A percentile compares a stretch with the other conserved stretches of the same genome.
These are phyloP conservation scores for Fusarium falciforme DNA, from an alignment of 2,329 filamentous ascomycete genomes.

Conservation along the genomic window DNA sequence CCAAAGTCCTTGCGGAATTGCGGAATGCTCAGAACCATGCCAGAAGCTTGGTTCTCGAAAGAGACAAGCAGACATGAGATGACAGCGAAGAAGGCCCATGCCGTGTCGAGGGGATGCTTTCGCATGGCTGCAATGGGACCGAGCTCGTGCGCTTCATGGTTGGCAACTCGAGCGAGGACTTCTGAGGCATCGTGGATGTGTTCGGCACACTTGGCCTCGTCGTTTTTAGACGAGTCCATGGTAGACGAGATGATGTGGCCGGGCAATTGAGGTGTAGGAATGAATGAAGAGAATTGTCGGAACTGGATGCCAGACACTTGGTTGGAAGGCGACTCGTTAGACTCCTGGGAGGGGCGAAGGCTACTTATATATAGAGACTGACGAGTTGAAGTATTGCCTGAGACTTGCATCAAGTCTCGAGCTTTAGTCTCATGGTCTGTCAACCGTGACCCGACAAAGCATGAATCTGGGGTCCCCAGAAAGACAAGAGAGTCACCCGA, in stretches of 20 bases:
- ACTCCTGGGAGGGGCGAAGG: not conserved
- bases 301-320: not conserved
- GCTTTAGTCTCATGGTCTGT: not conserved
- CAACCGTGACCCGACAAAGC: not conserved
- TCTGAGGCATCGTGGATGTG: constrained; percentile 20
- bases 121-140: constrained; percentile 14
- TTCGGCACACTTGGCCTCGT: constrained; percentile 6
- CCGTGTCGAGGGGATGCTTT: constrained; percentile 12
- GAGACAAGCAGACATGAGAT: constrained; percentile 21
- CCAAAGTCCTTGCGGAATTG: constrained; percentile 36
- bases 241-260: not conserved
- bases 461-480: constrained; percentile 27
- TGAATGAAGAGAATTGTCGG: not conserved
- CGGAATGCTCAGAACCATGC: constrained; percentile 35
- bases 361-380: constrained; percentile 13
- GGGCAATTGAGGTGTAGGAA: not conserved
- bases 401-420: not conserved
- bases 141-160: constrained; percentile 21
- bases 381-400: constrained; percentile 3
- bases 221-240: constrained; percentile 10
- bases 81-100: constrained; percentile 22
- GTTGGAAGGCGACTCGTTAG: not conserved
- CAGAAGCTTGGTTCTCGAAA: constrained; percentile 43
- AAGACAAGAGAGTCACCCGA: constrained; percentile 5
- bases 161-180: constrained; percentile 11